Conservation (phyloP, 192 early-diverging fungal species). For the Chytriomyces confervae region DNA sequence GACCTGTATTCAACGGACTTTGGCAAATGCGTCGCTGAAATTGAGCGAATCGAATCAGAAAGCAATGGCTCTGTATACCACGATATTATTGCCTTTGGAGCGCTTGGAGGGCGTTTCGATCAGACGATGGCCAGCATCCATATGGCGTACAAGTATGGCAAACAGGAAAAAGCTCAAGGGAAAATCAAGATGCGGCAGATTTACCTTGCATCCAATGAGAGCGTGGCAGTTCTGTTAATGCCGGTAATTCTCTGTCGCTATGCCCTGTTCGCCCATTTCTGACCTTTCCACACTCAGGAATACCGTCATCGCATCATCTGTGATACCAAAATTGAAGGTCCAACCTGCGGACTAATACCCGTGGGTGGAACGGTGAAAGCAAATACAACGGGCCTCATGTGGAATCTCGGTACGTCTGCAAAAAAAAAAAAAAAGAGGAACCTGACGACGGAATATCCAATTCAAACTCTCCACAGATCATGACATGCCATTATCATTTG, state of each 20-base stretch:
- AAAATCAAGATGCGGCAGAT: constrained; percentile 52
- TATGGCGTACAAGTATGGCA: constrained; percentile 66
- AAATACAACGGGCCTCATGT: constrained; percentile 79
- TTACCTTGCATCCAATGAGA: constrained; percentile 73
- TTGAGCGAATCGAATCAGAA: constrained; percentile 34
- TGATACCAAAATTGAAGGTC: constrained; percentile 70
- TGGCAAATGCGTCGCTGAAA: constrained; percentile 78
- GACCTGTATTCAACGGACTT: constrained; percentile 83
- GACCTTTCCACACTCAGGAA: constrained; percentile 39
- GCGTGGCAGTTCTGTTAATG: constrained; percentile 72
- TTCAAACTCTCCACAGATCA: constrained; percentile 37
- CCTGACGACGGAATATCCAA: constrained; percentile 11
- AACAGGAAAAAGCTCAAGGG: constrained; percentile 51
- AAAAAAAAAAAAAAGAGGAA: too few relatives aligned
- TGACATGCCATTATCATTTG: constrained; percentile 63
- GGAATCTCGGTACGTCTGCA: constrained; percentile 75
- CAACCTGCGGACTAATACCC: constrained; percentile 88
- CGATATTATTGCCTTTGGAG: constrained; percentile 79
- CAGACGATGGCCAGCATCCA: constrained; percentile 84
- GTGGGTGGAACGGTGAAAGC: constrained; percentile 69
- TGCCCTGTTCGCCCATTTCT: not conserved
- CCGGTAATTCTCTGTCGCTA: constrained; percentile 49
- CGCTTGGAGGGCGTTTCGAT: constrained; percentile 87
- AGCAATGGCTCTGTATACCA: not conserved
- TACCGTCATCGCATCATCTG: constrained; percentile 73